Percentiles rank a stretch among this genome's conserved stretches.
These are phyloP conservation scores for Populus hybrid DNA, from an alignment of 441 rosid species.

Conservation along the genomic window DNA sequence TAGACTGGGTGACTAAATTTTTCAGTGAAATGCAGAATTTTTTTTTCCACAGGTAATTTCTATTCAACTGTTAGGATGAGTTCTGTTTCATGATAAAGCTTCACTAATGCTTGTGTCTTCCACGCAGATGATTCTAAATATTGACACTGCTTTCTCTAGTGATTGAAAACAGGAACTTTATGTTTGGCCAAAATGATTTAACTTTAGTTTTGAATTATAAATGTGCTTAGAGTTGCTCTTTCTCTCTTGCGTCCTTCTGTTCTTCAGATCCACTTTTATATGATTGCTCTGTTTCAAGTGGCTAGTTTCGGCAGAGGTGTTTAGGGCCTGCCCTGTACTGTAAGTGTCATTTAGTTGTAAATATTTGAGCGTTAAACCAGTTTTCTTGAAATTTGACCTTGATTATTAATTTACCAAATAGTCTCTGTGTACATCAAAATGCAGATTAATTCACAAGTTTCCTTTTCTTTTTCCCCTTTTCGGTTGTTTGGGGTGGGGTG, in stretches of 20 bases:
- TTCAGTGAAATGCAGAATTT: constrained; percentile 24
- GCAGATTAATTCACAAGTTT: not conserved
- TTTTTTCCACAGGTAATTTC: constrained; percentile 51
- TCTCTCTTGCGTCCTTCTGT: not conserved
- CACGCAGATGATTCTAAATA: not conserved
- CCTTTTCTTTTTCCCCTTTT: not conserved
- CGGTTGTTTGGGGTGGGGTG: not conserved
- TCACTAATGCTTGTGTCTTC: not conserved
- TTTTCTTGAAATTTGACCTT: no score
- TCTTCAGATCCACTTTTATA: not conserved
- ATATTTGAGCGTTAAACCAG: no score
- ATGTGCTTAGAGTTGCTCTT: not conserved
- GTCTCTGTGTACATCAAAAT: not conserved
- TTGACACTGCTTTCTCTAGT: not conserved
- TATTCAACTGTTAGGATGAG: constrained; percentile 23
- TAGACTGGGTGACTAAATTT: constrained; percentile 33
- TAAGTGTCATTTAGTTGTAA: no score
- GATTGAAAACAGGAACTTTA: not conserved
- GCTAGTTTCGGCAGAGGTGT: no score
- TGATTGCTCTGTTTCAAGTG: no score
- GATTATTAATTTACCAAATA: not conserved
- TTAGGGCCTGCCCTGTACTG: no score
- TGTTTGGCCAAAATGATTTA: not conserved
- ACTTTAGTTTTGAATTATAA: not conserved
- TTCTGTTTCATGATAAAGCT: constrained; percentile 6